Base-by-base conservation (phyloP, 2,329 filamentous ascomycete genomes). In the Furcasterigmium furcatum region DNA sequence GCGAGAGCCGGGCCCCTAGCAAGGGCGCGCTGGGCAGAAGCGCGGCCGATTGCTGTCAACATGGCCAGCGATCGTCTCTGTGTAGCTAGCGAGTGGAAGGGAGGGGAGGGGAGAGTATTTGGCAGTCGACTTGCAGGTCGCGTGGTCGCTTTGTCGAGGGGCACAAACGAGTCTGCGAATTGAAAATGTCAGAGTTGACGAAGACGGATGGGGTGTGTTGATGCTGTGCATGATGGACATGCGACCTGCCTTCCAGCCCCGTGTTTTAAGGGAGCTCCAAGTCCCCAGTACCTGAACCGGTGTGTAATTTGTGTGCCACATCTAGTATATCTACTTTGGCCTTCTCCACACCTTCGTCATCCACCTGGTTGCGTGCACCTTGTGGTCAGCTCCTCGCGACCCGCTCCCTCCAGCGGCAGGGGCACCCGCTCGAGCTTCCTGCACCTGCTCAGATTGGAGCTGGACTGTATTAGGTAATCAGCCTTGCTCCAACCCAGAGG, bases 31-130 rank as follows among this genome's bases (percentile, higher is more conserved):
- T 61, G 62, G 48, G 62, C 58, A 44, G 65, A 65, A 44, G 60
- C 63, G 51, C 69, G 64, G 51, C 65, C 64, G 51, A 73, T 57
- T 24, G 64, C 60, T 43, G 64, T 66, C 50, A 75, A 57, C 72
- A 76, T 76, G 46, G 48, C 55, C 18, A 27, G 40, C 29, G 29
- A 18, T 14, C 14, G 19, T 4, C 7, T 27, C 24, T n/a, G 29
- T 36, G 34, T 19, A 19, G 30, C 9, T n/a, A 3, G 8, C 16
- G n/a, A 16, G 16, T 18, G 19, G 12, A 36, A 5, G 19, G 9
- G n/a, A 19, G 34, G n/a, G 19, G 34, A 16, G 12, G 30, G 34
- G 16, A 19, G 34, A 36, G 6, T 36, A 5, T 27, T 12, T 27
- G 24, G 24, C 24, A 27, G n/a, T n/a, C n/a, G 12, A 27, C 7